phyloP scores from a whole-genome alignment of 192 early-diverging fungal species.

The Kappamyces sp. region DNA sequence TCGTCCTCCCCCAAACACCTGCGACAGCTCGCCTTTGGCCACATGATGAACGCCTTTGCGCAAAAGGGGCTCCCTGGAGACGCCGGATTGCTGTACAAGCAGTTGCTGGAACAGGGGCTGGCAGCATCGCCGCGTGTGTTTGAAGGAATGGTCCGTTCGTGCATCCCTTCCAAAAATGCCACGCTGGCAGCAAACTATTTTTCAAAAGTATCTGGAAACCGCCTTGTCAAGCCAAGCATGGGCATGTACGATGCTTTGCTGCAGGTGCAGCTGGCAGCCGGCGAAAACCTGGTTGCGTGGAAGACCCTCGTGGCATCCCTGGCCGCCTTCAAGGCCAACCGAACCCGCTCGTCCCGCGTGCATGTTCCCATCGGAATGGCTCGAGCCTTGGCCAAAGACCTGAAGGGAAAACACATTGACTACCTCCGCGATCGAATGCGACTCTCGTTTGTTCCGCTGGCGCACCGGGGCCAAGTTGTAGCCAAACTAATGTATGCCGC shows the following conservation, averaged over 20 bases:
- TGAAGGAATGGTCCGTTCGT: neutral
- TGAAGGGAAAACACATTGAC: conserved; percentile 11
- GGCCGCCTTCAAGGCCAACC: neutral
- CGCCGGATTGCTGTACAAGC: neutral
- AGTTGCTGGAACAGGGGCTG: neutral
- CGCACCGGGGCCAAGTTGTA: neutral
- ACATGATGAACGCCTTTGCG: conserved; percentile 3
- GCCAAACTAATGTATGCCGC: neutral
- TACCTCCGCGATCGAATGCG: conserved; percentile 7
- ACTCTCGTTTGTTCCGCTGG: neutral
- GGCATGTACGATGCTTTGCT: conserved; percentile 8
- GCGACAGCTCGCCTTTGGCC: neutral
- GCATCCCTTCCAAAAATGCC: neutral
- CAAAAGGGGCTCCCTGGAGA: conserved; percentile 9
- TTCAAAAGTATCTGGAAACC: neutral
- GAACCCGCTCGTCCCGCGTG: neutral
- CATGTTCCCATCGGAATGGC: neutral
- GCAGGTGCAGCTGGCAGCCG: too few species aligned
- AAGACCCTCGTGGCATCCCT: neutral
- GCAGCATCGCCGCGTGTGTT: neutral
- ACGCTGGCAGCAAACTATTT: conserved; percentile 7
- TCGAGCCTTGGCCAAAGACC: neutral
- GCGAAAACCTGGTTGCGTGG: too few species aligned
- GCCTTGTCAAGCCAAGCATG: neutral
- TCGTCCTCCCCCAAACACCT: neutral